Base-by-base conservation (phyloP, 2,329 filamentous ascomycete species). In the Capronia epimyces region DNA sequence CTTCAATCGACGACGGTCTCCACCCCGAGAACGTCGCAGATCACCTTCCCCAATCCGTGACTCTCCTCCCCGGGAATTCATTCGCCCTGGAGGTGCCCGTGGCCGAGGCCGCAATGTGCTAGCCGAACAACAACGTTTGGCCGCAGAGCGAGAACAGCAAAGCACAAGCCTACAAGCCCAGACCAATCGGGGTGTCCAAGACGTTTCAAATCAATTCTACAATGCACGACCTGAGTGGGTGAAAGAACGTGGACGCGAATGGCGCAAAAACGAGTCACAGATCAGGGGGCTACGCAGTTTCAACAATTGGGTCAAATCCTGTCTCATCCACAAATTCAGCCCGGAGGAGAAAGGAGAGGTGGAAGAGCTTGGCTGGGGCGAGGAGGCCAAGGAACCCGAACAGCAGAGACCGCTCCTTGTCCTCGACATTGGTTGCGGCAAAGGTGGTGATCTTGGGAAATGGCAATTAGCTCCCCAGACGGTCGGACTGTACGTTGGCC, bases 281-380 rank as follows among this genome's bases (percentile, higher is more conserved):
- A 98, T 98, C 74, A 95, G 94, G 71, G 93, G 93, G 0, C 74
- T 98, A 46, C 82, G 93, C 46, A 88, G 86, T 60, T 93, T 95
- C 75, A 98, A 98, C 73, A 98, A 98, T 69, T 98, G 93, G 93
- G 81, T 98, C 71, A 98, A 98, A 76, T 95, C 89, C 65, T 91
- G 87, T 43, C 81, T 97, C 61, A 97, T 98, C 60, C 90, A 97
- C 66, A 96, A 95, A 67, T 97, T 96, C 71, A 89, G 88, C 3
- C 86, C 87, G 0, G 83, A 84, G 58, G 86, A 91, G 67, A 80
- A 83, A 2, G 63, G 62, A 29, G 50, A 60, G 39, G 79, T 79
- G 32, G 80, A 69, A 48, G 65, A 64, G 34, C 68, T 70, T 50
- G 69, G 70, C n/a, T 73, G 69, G 70, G 68, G 67, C 22, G 66